Evolutionary conservation across 83 land plant genomes (phyloP), one percentile per base, ranked within the genome.

Genomic region (Diphasiastrum complanatum): DNA sequence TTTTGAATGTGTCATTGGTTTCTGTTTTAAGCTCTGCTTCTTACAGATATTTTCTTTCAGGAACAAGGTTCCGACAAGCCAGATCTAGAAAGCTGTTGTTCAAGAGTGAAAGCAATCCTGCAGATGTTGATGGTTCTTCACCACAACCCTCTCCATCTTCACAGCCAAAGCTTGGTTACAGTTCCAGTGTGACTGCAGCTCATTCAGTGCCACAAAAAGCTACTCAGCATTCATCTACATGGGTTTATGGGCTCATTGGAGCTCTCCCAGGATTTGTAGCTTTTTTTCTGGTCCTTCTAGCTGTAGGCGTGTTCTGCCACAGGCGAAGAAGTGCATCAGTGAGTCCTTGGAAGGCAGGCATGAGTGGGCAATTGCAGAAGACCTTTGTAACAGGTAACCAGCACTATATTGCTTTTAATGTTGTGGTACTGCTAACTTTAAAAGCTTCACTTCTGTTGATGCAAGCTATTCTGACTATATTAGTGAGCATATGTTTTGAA

Each of bases 281-380:
- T 11, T 41, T 45, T 25, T 24, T 58, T 3, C 45, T 36, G 10
- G 8, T 62, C 4, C 24, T 62, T 16, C 1, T 46, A n/a, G 8
- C 45, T 10, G 45, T 62, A 34, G 63, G n/a, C n/a, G n/a, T 66
- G 3, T 59, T 28, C 18, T 22, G 40, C 33, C 45, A 66, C 43
- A 40, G 29, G 34, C 25, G 50, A 46, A 59, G 47, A 0, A 30
- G 1, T 20, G 50, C 75, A 36, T 75, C 79, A 26, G 78, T 81
- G 41, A 75, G 84, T 43, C 73, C 58, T 11, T 63, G 68, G 68
- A 51, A 29, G 30, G 33, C 34, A 24, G 73, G 73, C 29, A 33
- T 51, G 68, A 61, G 60, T 0, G 48, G 73, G 12, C 45, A 53
- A n/a, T 24, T 53, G 12, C 58, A 30, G 28, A 40, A 33, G 2